Percentiles rank a stretch among this genome's conserved stretches.
Evolutionary conservation across 768 basidiomycete species (phyloP).

Genomic region (Neoboletus brunneissimus): DNA sequence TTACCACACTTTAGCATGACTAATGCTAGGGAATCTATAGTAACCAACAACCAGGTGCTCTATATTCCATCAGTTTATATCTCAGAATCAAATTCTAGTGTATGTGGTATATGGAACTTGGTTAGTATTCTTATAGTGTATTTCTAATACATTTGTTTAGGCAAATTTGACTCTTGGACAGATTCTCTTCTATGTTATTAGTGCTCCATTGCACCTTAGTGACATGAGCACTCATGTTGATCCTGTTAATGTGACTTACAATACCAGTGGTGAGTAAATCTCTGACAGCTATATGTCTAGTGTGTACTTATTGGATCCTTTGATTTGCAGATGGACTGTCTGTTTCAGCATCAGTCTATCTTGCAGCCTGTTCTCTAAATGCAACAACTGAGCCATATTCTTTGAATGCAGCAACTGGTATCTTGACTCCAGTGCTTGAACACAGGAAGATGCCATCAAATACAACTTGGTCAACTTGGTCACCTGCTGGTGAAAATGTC

Average conservation of each 20-base stretch:
- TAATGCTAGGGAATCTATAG: background rate
- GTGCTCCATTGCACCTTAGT: background rate
- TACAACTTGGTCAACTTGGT: background rate
- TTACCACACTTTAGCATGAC: background rate
- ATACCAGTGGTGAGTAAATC: background rate
- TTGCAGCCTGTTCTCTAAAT: background rate
- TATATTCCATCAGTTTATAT: background rate
- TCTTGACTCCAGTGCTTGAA: background rate
- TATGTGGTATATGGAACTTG: background rate
- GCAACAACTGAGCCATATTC: background rate
- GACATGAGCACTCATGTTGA: background rate
- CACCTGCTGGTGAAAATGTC: background rate
- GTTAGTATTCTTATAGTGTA: background rate
- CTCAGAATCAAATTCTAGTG: background rate
- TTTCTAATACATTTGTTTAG: background rate
- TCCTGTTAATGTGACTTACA: background rate
- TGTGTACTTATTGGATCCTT: too few species aligned
- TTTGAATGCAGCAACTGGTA: background rate
- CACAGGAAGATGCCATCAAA: background rate
- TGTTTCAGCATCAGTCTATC: background rate
- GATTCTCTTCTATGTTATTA: background rate
- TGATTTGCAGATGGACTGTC: background rate
- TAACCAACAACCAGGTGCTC: background rate
- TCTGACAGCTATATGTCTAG: too few species aligned
- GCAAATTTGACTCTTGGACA: background rate